Evolutionary conservation across 345 rosid genomes (phyloP).

Genomic region (Triadica sebifera): DNA sequence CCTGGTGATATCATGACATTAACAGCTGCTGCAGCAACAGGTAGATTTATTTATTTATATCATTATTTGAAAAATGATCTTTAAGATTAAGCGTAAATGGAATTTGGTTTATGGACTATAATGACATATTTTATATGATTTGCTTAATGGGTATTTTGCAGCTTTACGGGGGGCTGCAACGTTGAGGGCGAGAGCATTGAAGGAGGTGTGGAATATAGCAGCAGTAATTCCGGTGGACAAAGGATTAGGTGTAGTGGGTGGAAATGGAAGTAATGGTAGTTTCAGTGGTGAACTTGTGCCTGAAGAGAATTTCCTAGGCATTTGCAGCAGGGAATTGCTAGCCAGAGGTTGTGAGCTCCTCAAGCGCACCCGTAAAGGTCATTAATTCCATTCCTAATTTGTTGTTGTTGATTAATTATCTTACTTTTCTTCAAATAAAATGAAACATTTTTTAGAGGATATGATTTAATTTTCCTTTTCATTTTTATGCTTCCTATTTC

Average conservation of each 20-base stretch:
- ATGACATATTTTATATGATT: too few relatives aligned
- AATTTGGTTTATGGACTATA: too few relatives aligned
- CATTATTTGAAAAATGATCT: too few relatives aligned
- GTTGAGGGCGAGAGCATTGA: slow-evolving; percentile 72
- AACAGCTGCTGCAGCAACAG: slow-evolving; percentile 91
- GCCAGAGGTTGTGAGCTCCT: slow-evolving; percentile 94
- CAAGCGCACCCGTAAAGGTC: slow-evolving; percentile 95
- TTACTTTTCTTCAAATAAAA: too few relatives aligned
- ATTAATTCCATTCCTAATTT: background rate
- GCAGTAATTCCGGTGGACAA: slow-evolving; percentile 88
- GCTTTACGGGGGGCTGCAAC: slow-evolving; percentile 92
- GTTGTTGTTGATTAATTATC: background rate
- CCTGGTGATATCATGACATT: slow-evolving; percentile 83
- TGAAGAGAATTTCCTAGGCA: slow-evolving; percentile 84
- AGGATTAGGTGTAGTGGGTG: slow-evolving; percentile 38
- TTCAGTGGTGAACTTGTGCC: slow-evolving; percentile 80
- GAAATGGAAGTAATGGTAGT: slow-evolving; percentile 70
- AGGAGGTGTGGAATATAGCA: slow-evolving; percentile 96
- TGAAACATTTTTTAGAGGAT: too few relatives aligned
- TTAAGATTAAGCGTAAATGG: too few relatives aligned
- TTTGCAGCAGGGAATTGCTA: slow-evolving; percentile 76
- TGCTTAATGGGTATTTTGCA: slow-evolving; percentile 15
- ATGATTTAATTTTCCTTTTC: too few relatives aligned
- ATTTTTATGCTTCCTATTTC: background rate
- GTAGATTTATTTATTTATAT: slow-evolving; percentile 26